These are phyloP conservation scores for Tricholoma furcatifolium DNA, from an alignment of 768 basidiomycete species.

Conservation along the genomic window DNA sequence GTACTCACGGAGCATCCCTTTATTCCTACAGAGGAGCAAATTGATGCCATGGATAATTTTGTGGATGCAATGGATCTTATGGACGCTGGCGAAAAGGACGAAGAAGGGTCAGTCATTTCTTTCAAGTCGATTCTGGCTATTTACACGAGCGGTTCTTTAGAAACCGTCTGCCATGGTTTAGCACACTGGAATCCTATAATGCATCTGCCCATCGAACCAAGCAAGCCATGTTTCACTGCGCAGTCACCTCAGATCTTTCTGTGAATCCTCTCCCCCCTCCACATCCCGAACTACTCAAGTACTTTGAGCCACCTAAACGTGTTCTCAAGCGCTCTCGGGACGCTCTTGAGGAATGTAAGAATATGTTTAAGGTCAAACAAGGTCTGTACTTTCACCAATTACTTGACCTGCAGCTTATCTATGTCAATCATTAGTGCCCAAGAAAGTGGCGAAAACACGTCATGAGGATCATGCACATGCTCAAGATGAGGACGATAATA, in stretches of 20 bases:
- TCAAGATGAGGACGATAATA: constrained; percentile 56
- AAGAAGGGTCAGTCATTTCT: constrained; percentile 55
- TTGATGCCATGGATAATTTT: constrained; percentile 81
- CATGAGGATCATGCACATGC: constrained; percentile 66
- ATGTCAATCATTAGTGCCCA: constrained; percentile 47
- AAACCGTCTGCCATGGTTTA: constrained; percentile 70
- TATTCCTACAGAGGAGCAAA: constrained; percentile 76
- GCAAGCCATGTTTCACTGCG: constrained; percentile 90
- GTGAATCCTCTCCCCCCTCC: constrained; percentile 79
- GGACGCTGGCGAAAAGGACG: constrained; percentile 72
- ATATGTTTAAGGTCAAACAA: constrained; percentile 74
- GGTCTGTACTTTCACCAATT: constrained; percentile 40
- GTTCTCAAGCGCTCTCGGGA: constrained; percentile 60
- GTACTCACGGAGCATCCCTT: constrained; percentile 73
- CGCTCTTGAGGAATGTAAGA: constrained; percentile 60
- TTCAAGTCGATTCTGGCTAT: background rate
- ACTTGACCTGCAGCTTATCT: background rate
- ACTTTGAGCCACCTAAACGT: constrained; percentile 73
- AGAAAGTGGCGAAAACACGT: constrained; percentile 52
- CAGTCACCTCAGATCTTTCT: constrained; percentile 71
- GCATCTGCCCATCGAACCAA: constrained; percentile 89
- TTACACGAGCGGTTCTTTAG: constrained; percentile 33
- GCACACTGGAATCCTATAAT: constrained; percentile 75
- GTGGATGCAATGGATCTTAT: constrained; percentile 90
- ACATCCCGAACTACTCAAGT: constrained; percentile 82